Evolutionary conservation across 257 asterid genomes (phyloP), one percentile per base, ranked within the genome.

Genomic region (Lycium ferocissimum): DNA sequence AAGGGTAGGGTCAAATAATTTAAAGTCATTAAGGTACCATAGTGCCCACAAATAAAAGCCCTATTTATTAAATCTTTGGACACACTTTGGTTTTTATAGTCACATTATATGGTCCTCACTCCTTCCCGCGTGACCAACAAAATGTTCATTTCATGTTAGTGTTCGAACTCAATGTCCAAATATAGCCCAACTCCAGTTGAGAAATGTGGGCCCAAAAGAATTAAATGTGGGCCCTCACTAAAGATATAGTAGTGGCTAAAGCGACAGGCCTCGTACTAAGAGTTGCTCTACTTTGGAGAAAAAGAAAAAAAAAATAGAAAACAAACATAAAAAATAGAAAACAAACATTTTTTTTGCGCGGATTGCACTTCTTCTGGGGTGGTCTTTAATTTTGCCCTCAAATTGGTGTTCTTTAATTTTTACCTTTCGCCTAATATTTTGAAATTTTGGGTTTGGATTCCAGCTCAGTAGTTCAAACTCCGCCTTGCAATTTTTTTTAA

Each of bases 31-130:
- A 81, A 33, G 76, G 76, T 43, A 81, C 76, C 76, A 81, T 62
- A 43, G 22, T 62, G 61, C 26, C 84, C 75, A 81, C 84, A 61
- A 76, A 75, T 49, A 81, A 78, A 49, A 79, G 66, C 65, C 63
- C 54, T 47, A 53, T 12, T 67, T 33, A 26, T 6, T 13, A n/a
- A 35, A 11, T 26, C 62, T 18, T 22, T 80, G 72, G 17, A 43
- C 37, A 43, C 37, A 9, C 33, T 43, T 26, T 17, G 15, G 7
- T n/a, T 43, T 43, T 43, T 65, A 65, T 67, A 67, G 75, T 15
- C 12, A 45, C 59, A 45, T 20, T 73, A 17, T 20, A 73, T 45
- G n/a, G 84, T 62, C 84, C 84, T 61, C 43, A 43, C 40, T 47
- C 22, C 43, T 5, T 20, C 81, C 84, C 45, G 73, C 84, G 84